phyloP scores from a whole-genome alignment of 805 yeast genomes.

The Phaffomyces thermotolerans region DNA sequence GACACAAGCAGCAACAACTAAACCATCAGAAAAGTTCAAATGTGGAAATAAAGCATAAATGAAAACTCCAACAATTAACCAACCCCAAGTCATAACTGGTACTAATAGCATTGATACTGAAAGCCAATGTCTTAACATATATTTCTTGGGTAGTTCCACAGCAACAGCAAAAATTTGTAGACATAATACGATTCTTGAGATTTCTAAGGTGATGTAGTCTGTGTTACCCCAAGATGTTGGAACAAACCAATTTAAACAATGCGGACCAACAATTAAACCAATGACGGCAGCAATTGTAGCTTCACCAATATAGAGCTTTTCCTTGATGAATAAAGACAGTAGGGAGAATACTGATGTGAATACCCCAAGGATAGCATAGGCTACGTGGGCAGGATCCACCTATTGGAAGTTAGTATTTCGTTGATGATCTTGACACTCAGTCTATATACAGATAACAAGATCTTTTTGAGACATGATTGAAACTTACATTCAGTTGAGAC shows the following conservation, averaged over 20 bases:
- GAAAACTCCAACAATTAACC: conserved; percentile 77
- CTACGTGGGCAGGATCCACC: conserved; percentile 66
- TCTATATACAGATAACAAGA: background rate
- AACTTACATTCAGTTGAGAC: conserved; percentile 7
- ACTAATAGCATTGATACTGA: conserved; percentile 67
- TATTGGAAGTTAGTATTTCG: conserved; percentile 2
- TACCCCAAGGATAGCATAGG: conserved; percentile 82
- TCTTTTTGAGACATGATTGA: too few species aligned
- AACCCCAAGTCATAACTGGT: conserved; percentile 87
- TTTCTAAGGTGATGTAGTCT: conserved; percentile 74
- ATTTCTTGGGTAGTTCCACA: conserved; percentile 85
- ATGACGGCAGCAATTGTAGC: conserved; percentile 83
- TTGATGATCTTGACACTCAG: too few species aligned
- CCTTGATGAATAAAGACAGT: conserved; percentile 75
- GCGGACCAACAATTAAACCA: conserved; percentile 86
- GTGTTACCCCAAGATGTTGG: conserved; percentile 83
- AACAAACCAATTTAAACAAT: conserved; percentile 73
- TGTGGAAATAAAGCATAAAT: conserved; percentile 74
- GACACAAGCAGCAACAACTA: conserved; percentile 76
- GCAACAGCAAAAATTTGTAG: conserved; percentile 92
- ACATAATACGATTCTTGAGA: conserved; percentile 75
- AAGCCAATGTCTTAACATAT: conserved; percentile 77
- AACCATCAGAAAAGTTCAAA: conserved; percentile 60
- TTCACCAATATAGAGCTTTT: conserved; percentile 80
- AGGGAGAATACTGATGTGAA: conserved; percentile 76